Base-by-base conservation (phyloP, 768 basidiomycete species). In the Boletus rubroflammeus region DNA sequence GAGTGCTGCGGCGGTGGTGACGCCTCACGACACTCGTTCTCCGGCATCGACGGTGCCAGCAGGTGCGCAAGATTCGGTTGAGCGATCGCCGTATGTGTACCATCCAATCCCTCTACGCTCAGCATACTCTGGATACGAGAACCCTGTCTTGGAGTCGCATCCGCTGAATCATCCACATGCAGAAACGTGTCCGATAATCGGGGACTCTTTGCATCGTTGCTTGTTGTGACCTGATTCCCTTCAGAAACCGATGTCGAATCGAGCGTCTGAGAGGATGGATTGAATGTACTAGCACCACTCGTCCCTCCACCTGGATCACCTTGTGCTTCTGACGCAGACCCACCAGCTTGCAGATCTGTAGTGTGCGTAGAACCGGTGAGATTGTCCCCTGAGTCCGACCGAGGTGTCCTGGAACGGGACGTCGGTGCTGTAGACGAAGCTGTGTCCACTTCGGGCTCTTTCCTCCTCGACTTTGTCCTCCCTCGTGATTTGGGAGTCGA, bases 301-400 rank as follows among this genome's bases (percentile, higher is more conserved):
- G 32, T 44, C 39, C 47, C 58, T 39, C 62, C 67, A 38, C 63
- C 61, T 2, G 67, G 67, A 60, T 68, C 67, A 35, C 50, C 57
- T 13, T 10, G 42, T 3, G 25, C 42, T 39, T 67, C 62, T 2
- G 58, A 54, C 23, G 9, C 28, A 19, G 52, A 51, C 38, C 43
- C 47, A 0, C 43, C 38, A 10, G 11, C 38, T 5, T 0, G 50
- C 14, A 29, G 41, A 3, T 50, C 49, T 21, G 26, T 29, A 6
- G 26, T 29, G 17, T 9, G 45, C 11, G 50, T 35, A 4, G 51
- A 47, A n/a, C 21, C 49, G 7, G 28, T 21, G 14, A 1, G 19
- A 29, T 53, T 32, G 14, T 60, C 54, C 10, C 50, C 57, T 9
- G 15, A 10, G 26, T 68, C 59, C 6, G 53, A 58, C 26, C 7